Base-by-base conservation (phyloP, 352 stramenopile genomes). In the Blastocystis sp. region DNA sequence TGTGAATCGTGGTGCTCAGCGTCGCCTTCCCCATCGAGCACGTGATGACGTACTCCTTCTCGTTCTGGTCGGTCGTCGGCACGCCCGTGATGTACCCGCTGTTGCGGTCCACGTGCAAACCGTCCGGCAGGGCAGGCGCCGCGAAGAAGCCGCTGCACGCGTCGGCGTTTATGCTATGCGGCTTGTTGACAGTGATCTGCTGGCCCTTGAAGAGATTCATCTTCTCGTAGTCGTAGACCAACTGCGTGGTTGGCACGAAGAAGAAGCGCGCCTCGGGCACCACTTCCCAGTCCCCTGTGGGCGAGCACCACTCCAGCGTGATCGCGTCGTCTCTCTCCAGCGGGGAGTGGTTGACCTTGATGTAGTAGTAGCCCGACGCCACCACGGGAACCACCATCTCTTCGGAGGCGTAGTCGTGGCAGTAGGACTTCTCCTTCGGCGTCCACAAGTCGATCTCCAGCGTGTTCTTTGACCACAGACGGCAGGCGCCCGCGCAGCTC, bases 191-290 rank as follows among this genome's bases (percentile, higher is more conserved):
- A 11, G 40, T 19, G 28, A 84, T 84, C 4, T 43, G 2, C 19
- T 65, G 40, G n/a, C 38, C 38, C 40, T 69, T 11, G 62, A 71
- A 84, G 62, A 65, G 64, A 48, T 84, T 1, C 24, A 45, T 45
- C 34, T 43, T 19, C 45, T 84, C 62, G 34, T 84, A 71, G 1
- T 84, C 48, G 42, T 84, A 84, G 48, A 45, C 62, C 11, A 84
- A 1, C 19, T 40, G 28, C 14, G n/a, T 11, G 34, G 74, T 40
- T 34, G 74, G 14, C 19, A 66, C 17, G 64, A 65, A 21, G 74
- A 69, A 84, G 19, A 68, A 64, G n/a, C 64, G 62, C 21, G 45
- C 62, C 17, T 38, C 42, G 64, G 74, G 74, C 6, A 84, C 38
- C 34, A 70, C 74, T 69, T 42, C 59, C 19, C 21, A 84, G 17